phyloP scores from a whole-genome alignment of 768 basidiomycete genomes.

The Wakefieldia striispora region DNA sequence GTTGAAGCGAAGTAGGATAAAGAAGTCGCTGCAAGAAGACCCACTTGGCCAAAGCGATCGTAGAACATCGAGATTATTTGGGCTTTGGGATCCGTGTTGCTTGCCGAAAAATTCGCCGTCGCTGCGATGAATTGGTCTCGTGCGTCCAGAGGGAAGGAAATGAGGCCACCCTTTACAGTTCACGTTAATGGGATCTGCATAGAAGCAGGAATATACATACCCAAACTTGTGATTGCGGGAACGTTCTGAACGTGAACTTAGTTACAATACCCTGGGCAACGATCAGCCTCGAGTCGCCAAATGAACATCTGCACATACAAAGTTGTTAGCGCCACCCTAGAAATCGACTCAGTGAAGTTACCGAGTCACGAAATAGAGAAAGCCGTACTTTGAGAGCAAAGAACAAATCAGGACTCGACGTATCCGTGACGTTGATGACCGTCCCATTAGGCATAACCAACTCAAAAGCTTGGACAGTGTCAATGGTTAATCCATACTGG shows the following conservation, averaged over 20 bases:
- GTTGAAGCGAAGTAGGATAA: neutral
- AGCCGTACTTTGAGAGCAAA: constrained; percentile 37
- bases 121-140: constrained; percentile 7
- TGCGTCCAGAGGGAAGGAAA: constrained; percentile 24
- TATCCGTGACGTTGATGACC: constrained; percentile 33
- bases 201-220: constrained; percentile 32
- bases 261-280: constrained; percentile 52
- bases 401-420: constrained; percentile 37
- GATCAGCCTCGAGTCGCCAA: neutral
- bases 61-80: constrained; percentile 44
- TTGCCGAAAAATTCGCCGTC: constrained; percentile 11
- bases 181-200: neutral
- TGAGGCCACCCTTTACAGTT: constrained; percentile 43
- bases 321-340: constrained; percentile 61
- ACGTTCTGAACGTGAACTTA: constrained; percentile 48
- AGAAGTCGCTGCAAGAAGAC: neutral
- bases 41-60: neutral
- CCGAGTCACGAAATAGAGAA: neutral
- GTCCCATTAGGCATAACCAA: constrained; percentile 48
- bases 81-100: constrained; percentile 14
- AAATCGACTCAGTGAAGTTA: neutral
- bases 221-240: constrained; percentile 56
- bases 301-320: constrained; percentile 28
- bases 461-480: constrained; percentile 51
- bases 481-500: too few relatives aligned